Evolutionary conservation across 148 eudicot species (phyloP).

Genomic region (Chenopodium formosanum): DNA sequence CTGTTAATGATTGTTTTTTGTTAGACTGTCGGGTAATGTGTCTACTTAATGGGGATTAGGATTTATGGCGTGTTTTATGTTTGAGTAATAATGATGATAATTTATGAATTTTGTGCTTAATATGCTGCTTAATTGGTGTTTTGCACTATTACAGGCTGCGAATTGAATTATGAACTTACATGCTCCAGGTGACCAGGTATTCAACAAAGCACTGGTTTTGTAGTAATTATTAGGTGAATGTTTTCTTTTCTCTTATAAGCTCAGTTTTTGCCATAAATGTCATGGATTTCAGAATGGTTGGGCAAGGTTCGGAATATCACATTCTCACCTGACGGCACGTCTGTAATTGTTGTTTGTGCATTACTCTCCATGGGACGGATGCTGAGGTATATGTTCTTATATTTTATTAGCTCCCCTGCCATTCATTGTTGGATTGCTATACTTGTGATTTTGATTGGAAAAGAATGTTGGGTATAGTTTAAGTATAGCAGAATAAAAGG

Average conservation of each 20-base stretch:
- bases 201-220: neutral
- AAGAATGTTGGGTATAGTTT: neutral
- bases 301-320: conserved; percentile 78
- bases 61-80: neutral
- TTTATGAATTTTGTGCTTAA: neutral
- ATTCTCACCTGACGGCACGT: conserved; percentile 75
- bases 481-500: too few relatives aligned
- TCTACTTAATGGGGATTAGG: neutral
- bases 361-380: conserved; percentile 82
- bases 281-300: conserved; percentile 69
- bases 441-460: neutral
- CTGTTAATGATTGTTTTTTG: too few relatives aligned
- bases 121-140: neutral
- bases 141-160: conserved; percentile 58
- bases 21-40: too few relatives aligned
- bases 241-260: neutral
- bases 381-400: conserved; percentile 60
- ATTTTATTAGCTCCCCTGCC: neutral
- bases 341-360: conserved; percentile 82
- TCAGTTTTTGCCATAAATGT: neutral
- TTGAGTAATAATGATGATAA: neutral
- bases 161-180: conserved; percentile 88
- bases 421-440: neutral
- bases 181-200: conserved; percentile 64
- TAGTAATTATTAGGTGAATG: neutral